Conservation (phyloP, 768 basidiomycete species). For the Boletus tomentosulus region DNA sequence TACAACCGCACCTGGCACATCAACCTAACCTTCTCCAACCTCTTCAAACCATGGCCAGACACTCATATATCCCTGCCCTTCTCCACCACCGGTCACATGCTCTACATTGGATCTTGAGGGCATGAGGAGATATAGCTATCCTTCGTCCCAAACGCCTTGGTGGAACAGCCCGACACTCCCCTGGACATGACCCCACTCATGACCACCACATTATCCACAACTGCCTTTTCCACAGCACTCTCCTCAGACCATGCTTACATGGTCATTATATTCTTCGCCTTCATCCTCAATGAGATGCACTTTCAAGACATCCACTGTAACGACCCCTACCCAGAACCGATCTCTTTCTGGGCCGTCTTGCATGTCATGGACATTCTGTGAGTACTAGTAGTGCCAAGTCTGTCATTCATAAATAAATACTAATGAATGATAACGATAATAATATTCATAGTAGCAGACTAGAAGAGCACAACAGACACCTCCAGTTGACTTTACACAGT, state of each 20-base stretch:
- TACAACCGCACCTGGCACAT: not conserved
- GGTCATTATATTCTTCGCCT: not conserved
- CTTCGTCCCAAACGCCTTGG: no score
- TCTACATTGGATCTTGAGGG: no score
- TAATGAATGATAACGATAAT: no score
- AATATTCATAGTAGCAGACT: not conserved
- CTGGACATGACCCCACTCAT: no score
- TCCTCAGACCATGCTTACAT: not conserved
- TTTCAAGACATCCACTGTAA: not conserved
- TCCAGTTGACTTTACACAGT: not conserved
- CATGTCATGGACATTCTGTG: not conserved
- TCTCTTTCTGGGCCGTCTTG: not conserved
- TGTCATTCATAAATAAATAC: no score
- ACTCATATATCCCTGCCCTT: no score
- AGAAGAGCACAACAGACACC: not conserved
- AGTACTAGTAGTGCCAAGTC: no score
- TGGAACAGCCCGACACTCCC: no score
- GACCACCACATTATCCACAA: no score
- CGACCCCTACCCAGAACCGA: not conserved
- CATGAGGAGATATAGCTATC: no score
- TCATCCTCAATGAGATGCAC: not conserved
- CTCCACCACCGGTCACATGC: no score
- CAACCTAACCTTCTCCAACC: not conserved
- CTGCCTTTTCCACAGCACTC: not conserved
- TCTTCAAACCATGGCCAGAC: no score